Evolutionary conservation across 2,329 filamentous ascomycete species (phyloP), one percentile per base, ranked within the genome.

Genomic region (Diaporthe sp.): DNA sequence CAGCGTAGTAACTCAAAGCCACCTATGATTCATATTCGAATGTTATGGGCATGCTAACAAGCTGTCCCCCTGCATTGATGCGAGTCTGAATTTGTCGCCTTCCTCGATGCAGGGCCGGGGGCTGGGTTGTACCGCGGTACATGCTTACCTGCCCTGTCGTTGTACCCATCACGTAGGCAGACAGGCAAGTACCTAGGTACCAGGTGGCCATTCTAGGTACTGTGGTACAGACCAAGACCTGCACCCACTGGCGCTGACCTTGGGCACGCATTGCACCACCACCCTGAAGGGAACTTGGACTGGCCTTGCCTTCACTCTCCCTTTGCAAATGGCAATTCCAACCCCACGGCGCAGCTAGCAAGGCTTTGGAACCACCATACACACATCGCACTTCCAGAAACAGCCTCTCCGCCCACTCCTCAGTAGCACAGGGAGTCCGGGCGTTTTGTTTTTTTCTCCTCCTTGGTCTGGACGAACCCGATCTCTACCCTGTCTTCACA

Each of bases 321-420:
- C 62, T 69, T 70, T 59, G 55, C 74, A 69, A 73, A 73, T 73
- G 70, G 70, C 70, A 73, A 73, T 73, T 73, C 70, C 70, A 73
- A 65, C 49, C 70, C 57, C 59, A 53, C 46, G 58, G 59, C 70
- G 58, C 70, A 73, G 70, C 70, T 73, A 73, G 61, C 65, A 68
- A 62, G 70, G 57, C 55, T 62, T 72, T 73, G 58, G 70, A 65
- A 73, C 59, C 46, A 73, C 70, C 70, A 65, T 42, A 62, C 70
- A 53, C 34, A 62, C 70, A 55, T 73, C 46, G 13, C 46, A 73
- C 70, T 65, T 72, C 58, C 70, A 65, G 42, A 49, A 58, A 71
- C 68, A 57, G 49, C 70, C 70, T 65, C 58, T 72, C 58, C 55
- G 55, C 42, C 69, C 49, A 62, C 70, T 73, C 57, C 70, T 42